Conservation (phyloP, 257 asterid genomes). For the Orobanche coerulescens region DNA sequence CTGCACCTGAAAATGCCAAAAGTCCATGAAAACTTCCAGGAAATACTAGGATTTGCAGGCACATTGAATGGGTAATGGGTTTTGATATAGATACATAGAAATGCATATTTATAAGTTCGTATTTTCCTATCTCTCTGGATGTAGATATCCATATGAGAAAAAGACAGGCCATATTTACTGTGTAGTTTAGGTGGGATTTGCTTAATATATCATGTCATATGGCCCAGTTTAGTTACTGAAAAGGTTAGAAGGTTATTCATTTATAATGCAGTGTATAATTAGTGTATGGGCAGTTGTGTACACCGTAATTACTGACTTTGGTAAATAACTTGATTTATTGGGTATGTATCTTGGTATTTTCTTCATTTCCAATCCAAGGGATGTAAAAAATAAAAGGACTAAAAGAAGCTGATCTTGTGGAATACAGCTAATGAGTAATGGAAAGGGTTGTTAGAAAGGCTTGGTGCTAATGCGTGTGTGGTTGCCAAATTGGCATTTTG, state of each 20-base stretch:
- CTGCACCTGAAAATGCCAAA: slow-evolving; percentile 4
- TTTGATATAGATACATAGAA: not conserved
- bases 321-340: slow-evolving; percentile 10
- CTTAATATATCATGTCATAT: slow-evolving; percentile 2
- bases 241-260: slow-evolving; percentile 11
- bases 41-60: not conserved
- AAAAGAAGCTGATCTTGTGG: not conserved
- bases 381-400: slow-evolving; percentile 13
- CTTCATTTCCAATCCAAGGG: no score
- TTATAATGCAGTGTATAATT: slow-evolving; percentile 14
- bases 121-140: not conserved
- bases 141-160: not conserved
- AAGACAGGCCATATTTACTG: not conserved
- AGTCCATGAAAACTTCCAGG: not conserved
- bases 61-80: not conserved
- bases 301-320: not conserved
- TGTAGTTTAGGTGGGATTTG: not conserved
- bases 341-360: slow-evolving; percentile 3
- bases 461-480: slow-evolving; percentile 17
- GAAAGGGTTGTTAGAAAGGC: not conserved
- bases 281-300: not conserved
- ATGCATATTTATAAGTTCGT: not conserved
- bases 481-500: slow-evolving; percentile 15
- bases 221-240: slow-evolving; percentile 4
- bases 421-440: not conserved